Evolutionary conservation across 768 basidiomycete genomes (phyloP), one percentile per base, ranked within the genome.

Genomic region (Kwoniella dejecticola): DNA sequence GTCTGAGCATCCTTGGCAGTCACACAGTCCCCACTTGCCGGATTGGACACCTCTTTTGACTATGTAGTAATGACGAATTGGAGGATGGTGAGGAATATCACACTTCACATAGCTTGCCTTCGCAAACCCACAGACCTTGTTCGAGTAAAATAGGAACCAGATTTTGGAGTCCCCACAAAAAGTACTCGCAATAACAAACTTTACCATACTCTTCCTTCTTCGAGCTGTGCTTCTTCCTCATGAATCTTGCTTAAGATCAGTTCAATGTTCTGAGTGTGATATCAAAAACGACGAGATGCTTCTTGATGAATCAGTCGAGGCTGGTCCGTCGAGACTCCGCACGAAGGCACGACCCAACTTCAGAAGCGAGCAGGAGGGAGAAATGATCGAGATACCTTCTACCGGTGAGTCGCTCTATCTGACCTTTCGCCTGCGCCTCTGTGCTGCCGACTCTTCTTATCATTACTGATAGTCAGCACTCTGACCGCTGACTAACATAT

Each of bases 341-440:
- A 13, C 24, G 4, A 23, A 23, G 8, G 36, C 7, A 42, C 41
- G 17, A 19, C 10, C 5, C 41, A 42, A 55, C 38, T 23, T 19
- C 13, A 29, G 27, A 47, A 38, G 29, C n/a, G n/a, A 49, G 19
- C n/a, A 17, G 30, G 24, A 29, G 23, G 40, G 54, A 17, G 63
- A 55, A 26, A 62, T 60, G 54, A 60, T 65, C 4, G 61, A 58
- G 53, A 69, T 69, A 47, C 68, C 68, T 26, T 60, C 60, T 26
- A 63, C 57, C n/a, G 68, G 68, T 69, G 26, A 44, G 68, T n/a
- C n/a, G n/a, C n/a, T n/a, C n/a, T n/a, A n/a, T n/a, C n/a, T n/a
- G n/a, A n/a, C n/a, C n/a, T n/a, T n/a, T n/a, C n/a, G n/a, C n/a
- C n/a, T n/a, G n/a, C n/a, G n/a, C n/a, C n/a, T n/a, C n/a, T n/a